Evolutionary conservation across 768 basidiomycete genomes (phyloP), one percentile per base, ranked within the genome.

Genomic region (Podaxis carcinomalis): DNA sequence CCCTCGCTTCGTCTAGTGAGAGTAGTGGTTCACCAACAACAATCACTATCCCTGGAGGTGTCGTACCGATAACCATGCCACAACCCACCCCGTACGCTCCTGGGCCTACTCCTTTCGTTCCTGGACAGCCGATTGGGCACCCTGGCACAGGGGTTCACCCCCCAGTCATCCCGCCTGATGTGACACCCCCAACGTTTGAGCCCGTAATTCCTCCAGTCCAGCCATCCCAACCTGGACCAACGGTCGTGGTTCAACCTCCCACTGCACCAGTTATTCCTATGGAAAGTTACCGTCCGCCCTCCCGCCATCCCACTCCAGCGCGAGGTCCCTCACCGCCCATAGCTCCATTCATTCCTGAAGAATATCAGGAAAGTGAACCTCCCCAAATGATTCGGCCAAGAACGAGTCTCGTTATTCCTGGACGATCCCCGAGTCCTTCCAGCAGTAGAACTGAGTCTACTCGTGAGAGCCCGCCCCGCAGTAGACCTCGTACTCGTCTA

Each of bases 341-440:
- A 27, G 23, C 42, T 25, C 62, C 63, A 11, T 75, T 73, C 56
- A 66, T 72, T 35, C 73, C 67, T 27, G 49, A 40, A 47, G 59
- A 51, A 32, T 57, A 60, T 57, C 61, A 44, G 52, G 28, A 47
- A 50, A 46, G 27, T 47, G 58, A 47, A 51, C 59, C 53, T 36
- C 59, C 32, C 4, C 44, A 13, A 39, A 51, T 63, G 44, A 60
- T 39, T 56, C 63, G 56, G 32, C 52, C 59, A 13, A 54, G 11
- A 25, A 23, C 50, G 4, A 53, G 44, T 35, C 32, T 42, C 10
- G 44, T 64, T 32, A 23, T 55, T 7, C 36, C 35, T 23, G 25
- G 36, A 21, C 44, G 19, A 19, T 5, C 32, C 7, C 36, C 5
- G 21, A 61, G 63, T 51, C 39, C 59, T n/a, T 19, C 42, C 7